These are phyloP conservation scores for Beauveria sp. DNA, from an alignment of 2,329 filamentous ascomycete genomes.

Conservation along the genomic window DNA sequence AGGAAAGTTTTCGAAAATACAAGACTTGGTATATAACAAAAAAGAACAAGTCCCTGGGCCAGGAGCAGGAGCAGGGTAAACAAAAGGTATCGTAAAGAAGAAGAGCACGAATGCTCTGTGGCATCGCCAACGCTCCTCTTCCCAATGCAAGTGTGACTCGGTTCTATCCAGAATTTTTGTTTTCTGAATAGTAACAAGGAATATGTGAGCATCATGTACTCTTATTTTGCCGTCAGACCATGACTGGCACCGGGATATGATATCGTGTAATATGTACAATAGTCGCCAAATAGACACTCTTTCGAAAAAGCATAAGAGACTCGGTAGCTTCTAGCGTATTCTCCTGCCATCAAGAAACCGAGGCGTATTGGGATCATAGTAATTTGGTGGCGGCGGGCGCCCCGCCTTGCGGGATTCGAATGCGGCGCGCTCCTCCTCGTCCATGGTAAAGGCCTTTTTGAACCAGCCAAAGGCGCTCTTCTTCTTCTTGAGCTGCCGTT, in stretches of 20 bases:
- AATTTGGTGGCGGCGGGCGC: constrained; percentile 30
- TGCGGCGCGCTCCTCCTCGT: constrained; percentile 53
- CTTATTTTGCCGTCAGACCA: background rate
- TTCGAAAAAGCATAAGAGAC: background rate
- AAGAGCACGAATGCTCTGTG: background rate
- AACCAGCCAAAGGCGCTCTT: constrained; percentile 58
- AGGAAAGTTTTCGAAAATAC: background rate
- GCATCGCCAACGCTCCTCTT: background rate
- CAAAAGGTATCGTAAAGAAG: background rate
- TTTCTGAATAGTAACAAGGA: background rate
- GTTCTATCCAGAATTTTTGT: background rate
- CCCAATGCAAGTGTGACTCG: background rate
- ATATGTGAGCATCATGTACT: background rate
- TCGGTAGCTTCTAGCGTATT: constrained; percentile 23
- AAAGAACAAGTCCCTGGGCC: background rate
- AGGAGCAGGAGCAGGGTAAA: background rate
- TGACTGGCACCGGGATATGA: background rate
- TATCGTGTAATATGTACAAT: background rate
- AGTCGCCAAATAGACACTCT: background rate
- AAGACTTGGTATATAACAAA: constrained; percentile 2
- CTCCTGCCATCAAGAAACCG: constrained; percentile 51
- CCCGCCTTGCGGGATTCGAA: constrained; percentile 49
- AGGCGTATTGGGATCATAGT: constrained; percentile 43
- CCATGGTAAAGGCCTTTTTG: constrained; percentile 59
- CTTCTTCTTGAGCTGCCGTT: constrained; percentile 54